Percentiles rank a stretch among this genome's conserved stretches.
These are phyloP conservation scores for Phytophthora tentaculata DNA, from an alignment of 352 stramenopile genomes.

Conservation along the genomic window DNA sequence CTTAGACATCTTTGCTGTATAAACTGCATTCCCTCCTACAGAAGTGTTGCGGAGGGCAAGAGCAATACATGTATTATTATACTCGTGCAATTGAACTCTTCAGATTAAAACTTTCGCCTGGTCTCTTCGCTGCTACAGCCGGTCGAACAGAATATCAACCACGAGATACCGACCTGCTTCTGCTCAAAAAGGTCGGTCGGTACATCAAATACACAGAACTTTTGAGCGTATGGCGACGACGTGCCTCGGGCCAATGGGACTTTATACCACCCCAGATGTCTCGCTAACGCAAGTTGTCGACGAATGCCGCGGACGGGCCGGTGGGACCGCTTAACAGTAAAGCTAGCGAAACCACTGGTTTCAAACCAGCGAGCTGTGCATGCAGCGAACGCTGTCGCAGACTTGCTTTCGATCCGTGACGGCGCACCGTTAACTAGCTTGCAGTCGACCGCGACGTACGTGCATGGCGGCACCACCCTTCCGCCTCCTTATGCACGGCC, in stretches of 20 bases:
- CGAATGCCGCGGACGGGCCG: slow-evolving; percentile 21
- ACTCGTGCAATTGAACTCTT: slow-evolving; percentile 3
- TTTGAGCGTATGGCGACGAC: slow-evolving; percentile 10
- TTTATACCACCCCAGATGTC: slow-evolving; percentile 6
- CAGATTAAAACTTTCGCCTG: slow-evolving; percentile 18
- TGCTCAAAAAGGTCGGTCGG: slow-evolving; percentile 11
- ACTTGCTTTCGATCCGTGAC: not conserved
- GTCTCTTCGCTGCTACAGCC: slow-evolving; percentile 19
- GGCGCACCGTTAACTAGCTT: not conserved
- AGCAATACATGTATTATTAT: slow-evolving; percentile 7
- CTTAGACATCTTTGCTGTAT: not conserved
- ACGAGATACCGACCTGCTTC: slow-evolving; percentile 5
- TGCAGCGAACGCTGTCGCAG: slow-evolving; percentile 19
- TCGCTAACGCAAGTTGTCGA: slow-evolving; percentile 27
- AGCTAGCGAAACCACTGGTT: slow-evolving; percentile 26
- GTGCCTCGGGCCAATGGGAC: slow-evolving; percentile 28
- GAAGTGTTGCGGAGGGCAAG: not conserved
- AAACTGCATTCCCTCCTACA: not conserved
- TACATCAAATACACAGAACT: not conserved
- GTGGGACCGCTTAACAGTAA: slow-evolving; percentile 5
- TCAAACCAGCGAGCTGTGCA: slow-evolving; percentile 13
- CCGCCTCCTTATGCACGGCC: slow-evolving; percentile 22
- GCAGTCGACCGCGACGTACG: not conserved
- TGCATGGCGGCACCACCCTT: not conserved
- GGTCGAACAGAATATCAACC: slow-evolving; percentile 24